These are phyloP conservation scores for Albifimbria verrucaria DNA, from an alignment of 2,329 filamentous ascomycete genomes.

Conservation along the genomic window DNA sequence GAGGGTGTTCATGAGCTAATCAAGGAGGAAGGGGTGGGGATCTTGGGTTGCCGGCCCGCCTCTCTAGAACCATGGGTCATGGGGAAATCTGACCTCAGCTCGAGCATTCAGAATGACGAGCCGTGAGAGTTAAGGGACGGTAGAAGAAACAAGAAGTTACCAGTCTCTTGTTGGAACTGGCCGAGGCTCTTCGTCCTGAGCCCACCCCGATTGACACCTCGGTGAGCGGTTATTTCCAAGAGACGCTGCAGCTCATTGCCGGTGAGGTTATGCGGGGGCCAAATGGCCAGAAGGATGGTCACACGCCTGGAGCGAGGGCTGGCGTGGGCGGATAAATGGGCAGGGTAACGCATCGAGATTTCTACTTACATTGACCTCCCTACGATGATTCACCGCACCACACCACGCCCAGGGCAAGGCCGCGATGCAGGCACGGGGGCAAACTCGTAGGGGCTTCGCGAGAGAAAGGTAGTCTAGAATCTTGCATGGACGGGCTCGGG, in stretches of 20 bases:
- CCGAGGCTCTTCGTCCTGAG: not conserved
- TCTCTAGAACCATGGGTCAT: not conserved
- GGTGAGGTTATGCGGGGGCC: not conserved
- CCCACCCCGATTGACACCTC: not conserved
- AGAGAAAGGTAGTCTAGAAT: not conserved
- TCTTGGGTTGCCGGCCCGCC: not conserved
- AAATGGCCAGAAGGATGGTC: not conserved
- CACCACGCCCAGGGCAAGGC: not conserved
- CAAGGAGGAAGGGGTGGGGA: not conserved
- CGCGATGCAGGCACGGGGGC: not conserved
- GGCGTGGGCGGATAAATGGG: not conserved
- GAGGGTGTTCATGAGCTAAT: too few relatives aligned
- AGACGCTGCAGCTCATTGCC: not conserved
- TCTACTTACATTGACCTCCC: too few relatives aligned
- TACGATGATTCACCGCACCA: not conserved
- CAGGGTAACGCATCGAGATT: not conserved
- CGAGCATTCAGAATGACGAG: not conserved
- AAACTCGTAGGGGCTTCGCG: not conserved
- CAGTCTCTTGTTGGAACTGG: not conserved
- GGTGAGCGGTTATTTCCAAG: not conserved
- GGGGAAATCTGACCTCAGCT: not conserved
- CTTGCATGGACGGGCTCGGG: not conserved
- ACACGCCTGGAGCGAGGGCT: not conserved
- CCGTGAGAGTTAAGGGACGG: too few relatives aligned
- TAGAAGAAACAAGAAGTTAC: too few relatives aligned